phyloP scores from a whole-genome alignment of 2,329 filamentous ascomycete species.

The Botryotinia calthae region DNA sequence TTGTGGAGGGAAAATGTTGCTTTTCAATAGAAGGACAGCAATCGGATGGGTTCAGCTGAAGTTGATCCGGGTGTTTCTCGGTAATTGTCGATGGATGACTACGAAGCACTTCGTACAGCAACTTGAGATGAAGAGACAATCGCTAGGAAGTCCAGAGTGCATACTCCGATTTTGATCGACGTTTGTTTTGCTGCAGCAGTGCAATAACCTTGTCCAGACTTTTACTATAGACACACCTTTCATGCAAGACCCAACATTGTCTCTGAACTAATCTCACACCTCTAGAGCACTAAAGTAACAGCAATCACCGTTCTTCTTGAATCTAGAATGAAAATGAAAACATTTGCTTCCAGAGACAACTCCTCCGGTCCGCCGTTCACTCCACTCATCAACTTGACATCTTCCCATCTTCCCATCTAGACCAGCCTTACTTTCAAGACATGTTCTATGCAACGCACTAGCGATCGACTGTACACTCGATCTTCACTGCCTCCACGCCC shows the following conservation, averaged over 20 bases:
- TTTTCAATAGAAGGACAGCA: not conserved
- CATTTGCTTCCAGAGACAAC: not conserved
- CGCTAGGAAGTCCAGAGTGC: not conserved
- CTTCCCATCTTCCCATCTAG: not conserved
- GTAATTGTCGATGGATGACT: not conserved
- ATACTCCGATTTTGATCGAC: not conserved
- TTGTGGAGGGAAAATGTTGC: not conserved
- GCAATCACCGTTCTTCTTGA: not conserved
- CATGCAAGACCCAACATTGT: not conserved
- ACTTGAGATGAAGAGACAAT: not conserved
- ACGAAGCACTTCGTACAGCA: not conserved
- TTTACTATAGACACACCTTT: not conserved
- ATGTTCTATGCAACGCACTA: constrained; percentile 1
- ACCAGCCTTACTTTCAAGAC: not conserved
- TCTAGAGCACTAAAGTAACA: not conserved
- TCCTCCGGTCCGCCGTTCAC: not conserved
- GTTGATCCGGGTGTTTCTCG: not conserved
- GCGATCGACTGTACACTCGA: constrained; percentile 16
- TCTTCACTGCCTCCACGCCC: constrained; percentile 14
- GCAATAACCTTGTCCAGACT: not conserved
- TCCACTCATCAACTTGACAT: not conserved
- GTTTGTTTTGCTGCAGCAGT: not conserved
- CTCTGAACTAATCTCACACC: not conserved
- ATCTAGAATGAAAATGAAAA: not conserved
- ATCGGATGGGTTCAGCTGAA: not conserved